These are phyloP conservation scores for Bacidia gigantensis DNA, from an alignment of 495 filamentous ascomycete species.

Conservation along the genomic window DNA sequence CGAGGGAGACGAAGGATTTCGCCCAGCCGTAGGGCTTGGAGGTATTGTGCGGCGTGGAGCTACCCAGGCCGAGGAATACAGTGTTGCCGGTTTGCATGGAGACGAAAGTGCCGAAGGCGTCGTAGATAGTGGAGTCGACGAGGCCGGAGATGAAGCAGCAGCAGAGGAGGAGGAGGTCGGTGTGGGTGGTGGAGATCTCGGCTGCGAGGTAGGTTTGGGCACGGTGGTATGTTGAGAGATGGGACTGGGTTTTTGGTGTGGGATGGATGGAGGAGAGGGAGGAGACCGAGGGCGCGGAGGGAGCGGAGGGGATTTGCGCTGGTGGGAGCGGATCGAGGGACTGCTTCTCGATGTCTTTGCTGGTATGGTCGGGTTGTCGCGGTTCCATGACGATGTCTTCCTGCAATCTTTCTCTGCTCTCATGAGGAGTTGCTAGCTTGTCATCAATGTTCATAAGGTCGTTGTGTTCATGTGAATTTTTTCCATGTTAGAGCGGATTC, in stretches of 20 bases:
- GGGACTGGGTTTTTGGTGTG: neutral
- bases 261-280: neutral
- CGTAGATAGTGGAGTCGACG: slow-evolving; percentile 39
- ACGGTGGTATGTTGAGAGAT: neutral
- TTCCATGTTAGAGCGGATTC: no score
- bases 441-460: no score
- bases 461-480: no score
- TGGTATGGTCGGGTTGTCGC: neutral
- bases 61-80: slow-evolving; percentile 52
- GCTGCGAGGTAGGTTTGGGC: slow-evolving; percentile 18
- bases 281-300: neutral
- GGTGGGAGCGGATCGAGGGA: neutral
- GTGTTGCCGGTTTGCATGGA: slow-evolving; percentile 52
- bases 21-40: slow-evolving; percentile 46
- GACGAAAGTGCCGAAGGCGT: slow-evolving; percentile 40
- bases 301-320: neutral
- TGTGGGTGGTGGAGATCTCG: slow-evolving; percentile 26
- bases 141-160: slow-evolving; percentile 39
- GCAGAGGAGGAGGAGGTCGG: slow-evolving; percentile 30
- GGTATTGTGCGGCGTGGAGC: slow-evolving; percentile 33
- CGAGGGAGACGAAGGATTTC: slow-evolving; percentile 48
- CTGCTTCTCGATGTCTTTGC: neutral
- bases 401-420: neutral
- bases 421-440: no score
- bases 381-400: neutral